phyloP scores from a whole-genome alignment of 2,329 filamentous ascomycete genomes.

The Magnaporthiopsis poae region DNA sequence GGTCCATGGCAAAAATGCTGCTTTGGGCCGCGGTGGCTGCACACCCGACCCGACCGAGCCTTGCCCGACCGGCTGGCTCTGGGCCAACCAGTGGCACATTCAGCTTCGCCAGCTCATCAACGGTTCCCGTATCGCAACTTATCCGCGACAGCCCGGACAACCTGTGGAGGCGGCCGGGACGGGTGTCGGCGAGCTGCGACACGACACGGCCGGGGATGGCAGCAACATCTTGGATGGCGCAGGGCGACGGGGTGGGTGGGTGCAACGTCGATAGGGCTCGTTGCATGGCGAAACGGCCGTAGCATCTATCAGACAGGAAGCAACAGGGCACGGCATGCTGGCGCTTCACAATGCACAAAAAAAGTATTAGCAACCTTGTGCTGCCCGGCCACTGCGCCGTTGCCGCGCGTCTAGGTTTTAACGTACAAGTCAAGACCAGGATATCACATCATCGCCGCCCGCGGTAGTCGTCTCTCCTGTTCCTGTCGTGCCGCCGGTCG shows the following conservation, averaged over 20 bases:
- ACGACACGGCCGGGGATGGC: not conserved
- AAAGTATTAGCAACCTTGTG: not conserved
- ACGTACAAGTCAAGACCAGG: not conserved
- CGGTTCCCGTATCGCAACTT: not conserved
- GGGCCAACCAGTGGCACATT: too few relatives aligned
- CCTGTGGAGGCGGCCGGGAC: not conserved
- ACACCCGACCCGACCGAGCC: not conserved
- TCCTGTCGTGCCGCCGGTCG: slow-evolving; percentile 20
- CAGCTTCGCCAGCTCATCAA: too few relatives aligned
- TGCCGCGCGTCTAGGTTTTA: not conserved
- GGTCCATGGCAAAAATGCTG: not conserved
- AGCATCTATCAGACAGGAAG: not conserved
- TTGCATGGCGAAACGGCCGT: not conserved
- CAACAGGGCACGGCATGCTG: not conserved
- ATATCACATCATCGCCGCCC: not conserved
- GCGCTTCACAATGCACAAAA: not conserved
- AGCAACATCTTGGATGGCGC: not conserved
- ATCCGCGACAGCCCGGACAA: not conserved
- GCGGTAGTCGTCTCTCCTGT: slow-evolving; percentile 12
- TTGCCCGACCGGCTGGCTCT: too few relatives aligned
- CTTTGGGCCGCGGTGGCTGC: not conserved
- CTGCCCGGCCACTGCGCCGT: too few relatives aligned
- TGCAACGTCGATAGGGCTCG: not conserved
- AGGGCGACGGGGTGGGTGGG: not conserved
- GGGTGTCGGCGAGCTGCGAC: not conserved